These are phyloP conservation scores for Boechera retrofracta DNA, from an alignment of 345 rosid genomes.

Conservation along the genomic window DNA sequence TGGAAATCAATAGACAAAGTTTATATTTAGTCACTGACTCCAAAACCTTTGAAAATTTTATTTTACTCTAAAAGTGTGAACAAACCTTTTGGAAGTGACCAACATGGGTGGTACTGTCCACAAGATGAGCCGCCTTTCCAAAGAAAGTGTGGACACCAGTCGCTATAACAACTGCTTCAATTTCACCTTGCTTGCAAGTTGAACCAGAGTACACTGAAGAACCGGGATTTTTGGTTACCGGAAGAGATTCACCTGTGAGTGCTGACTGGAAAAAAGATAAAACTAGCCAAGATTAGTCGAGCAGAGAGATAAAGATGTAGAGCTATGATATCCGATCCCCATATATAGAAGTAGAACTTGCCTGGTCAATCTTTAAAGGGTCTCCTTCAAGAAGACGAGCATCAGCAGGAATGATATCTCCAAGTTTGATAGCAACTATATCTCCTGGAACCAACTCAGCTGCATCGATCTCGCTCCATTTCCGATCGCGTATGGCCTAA, in stretches of 20 bases:
- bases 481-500: slow-evolving; percentile 59
- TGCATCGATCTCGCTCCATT: slow-evolving; percentile 78
- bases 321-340: not conserved
- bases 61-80: slow-evolving; percentile 3
- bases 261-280: slow-evolving; percentile 51
- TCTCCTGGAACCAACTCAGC: slow-evolving; percentile 76
- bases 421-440: slow-evolving; percentile 46
- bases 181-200: slow-evolving; percentile 92
- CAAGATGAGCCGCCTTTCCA: slow-evolving; percentile 95
- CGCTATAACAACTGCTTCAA: slow-evolving; percentile 89
- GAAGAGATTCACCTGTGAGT: slow-evolving; percentile 65
- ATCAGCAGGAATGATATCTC: slow-evolving; percentile 75
- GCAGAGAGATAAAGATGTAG: not conserved
- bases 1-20: slow-evolving; percentile 30
- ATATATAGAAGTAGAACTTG: slow-evolving; percentile 21
- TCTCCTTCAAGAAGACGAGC: slow-evolving; percentile 82
- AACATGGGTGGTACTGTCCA: slow-evolving; percentile 78
- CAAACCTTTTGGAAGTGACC: slow-evolving; percentile 92
- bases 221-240: slow-evolving; percentile 77
- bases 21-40: slow-evolving; percentile 11
- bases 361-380: slow-evolving; percentile 74
- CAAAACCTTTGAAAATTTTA: not conserved
- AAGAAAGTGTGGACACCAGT: slow-evolving; percentile 95
- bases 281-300: slow-evolving; percentile 23
- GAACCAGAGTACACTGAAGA: slow-evolving; percentile 87